Percentiles rank a stretch among this genome's conserved stretches.
Evolutionary conservation across 768 basidiomycete species (phyloP).

Genomic region (Auriculariales sp.): DNA sequence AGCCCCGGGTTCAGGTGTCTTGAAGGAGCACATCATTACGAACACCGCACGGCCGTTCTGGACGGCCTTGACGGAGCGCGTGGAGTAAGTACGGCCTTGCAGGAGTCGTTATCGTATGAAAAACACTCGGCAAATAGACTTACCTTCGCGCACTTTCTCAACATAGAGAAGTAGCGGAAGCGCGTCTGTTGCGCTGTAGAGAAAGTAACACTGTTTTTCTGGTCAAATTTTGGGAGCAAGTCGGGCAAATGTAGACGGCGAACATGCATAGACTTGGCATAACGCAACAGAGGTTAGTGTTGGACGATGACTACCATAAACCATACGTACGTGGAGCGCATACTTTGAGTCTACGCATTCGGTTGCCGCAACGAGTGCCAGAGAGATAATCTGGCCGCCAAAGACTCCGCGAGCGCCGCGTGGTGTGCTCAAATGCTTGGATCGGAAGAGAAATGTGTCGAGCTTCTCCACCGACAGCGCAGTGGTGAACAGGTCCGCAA

Average conservation of each 20-base stretch:
- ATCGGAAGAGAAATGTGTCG: slow-evolving; percentile 65
- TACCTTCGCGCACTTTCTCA: slow-evolving; percentile 55
- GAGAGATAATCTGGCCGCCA: slow-evolving; percentile 82
- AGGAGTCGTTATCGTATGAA: slow-evolving; percentile 1
- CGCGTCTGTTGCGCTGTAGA: slow-evolving; percentile 57
- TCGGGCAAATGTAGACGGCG: slow-evolving; percentile 12
- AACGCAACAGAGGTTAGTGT: background rate
- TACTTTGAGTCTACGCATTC: slow-evolving; percentile 52
- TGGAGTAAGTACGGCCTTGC: slow-evolving; percentile 63
- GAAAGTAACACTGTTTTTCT: slow-evolving; percentile 56
- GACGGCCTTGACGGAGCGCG: slow-evolving; percentile 34
- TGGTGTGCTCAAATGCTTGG: slow-evolving; percentile 57
- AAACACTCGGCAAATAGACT: too few relatives aligned
- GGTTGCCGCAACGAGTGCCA: slow-evolving; percentile 71
- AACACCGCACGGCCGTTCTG: slow-evolving; percentile 39
- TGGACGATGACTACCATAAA: background rate
- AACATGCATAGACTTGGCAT: slow-evolving; percentile 48
- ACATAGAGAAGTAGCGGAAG: slow-evolving; percentile 68
- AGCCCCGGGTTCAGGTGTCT: slow-evolving; percentile 64
- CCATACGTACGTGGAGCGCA: slow-evolving; percentile 50
- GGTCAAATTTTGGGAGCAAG: background rate
- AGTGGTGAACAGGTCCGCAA: slow-evolving; percentile 55
- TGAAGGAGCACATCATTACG: slow-evolving; percentile 70
- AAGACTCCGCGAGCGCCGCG: slow-evolving; percentile 55
- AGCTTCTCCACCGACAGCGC: slow-evolving; percentile 67